A percentile compares a stretch with the other conserved stretches of the same genome.
Evolutionary conservation across 1,139 yeast species (phyloP).

Genomic region (Candida pseudocylindracea): DNA sequence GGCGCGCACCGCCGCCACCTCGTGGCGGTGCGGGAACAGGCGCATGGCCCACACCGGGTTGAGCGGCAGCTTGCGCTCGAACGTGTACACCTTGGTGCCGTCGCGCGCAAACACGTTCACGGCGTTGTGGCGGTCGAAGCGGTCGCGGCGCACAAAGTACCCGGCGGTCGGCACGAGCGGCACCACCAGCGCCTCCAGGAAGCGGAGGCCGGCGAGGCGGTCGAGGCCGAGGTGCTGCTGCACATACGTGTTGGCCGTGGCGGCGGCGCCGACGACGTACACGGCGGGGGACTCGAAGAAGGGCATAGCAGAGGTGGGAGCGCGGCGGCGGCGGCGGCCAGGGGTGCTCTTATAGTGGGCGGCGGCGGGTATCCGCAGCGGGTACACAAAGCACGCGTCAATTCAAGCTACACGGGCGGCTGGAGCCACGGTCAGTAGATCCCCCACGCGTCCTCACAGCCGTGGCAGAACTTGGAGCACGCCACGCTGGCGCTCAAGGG

Average conservation of each 20-base stretch:
- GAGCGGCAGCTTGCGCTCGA: slow-evolving; percentile 25
- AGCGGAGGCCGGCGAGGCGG: slow-evolving; percentile 12
- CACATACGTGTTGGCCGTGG: slow-evolving; percentile 15
- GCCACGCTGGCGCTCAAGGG: slow-evolving; percentile 96
- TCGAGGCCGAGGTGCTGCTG: slow-evolving; percentile 16
- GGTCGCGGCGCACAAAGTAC: slow-evolving; percentile 23
- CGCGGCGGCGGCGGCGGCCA: neutral
- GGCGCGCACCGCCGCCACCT: slow-evolving; percentile 27
- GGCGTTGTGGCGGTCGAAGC: slow-evolving; percentile 18
- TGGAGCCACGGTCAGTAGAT: slow-evolving; percentile 12
- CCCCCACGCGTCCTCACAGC: slow-evolving; percentile 96
- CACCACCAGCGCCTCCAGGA: slow-evolving; percentile 13
- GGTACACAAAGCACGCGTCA: no score
- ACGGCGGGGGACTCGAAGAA: slow-evolving; percentile 21
- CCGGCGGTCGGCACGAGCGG: slow-evolving; percentile 18
- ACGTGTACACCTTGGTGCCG: slow-evolving; percentile 20
- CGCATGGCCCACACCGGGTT: slow-evolving; percentile 31
- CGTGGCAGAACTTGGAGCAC: slow-evolving; percentile 94
- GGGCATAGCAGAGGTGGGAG: slow-evolving; percentile 4
- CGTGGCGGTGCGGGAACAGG: slow-evolving; percentile 19
- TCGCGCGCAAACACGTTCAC: slow-evolving; percentile 24
- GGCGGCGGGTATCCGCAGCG: no score
- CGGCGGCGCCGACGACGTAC: slow-evolving; percentile 13
- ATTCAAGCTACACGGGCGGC: no score
- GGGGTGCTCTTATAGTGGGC: no score